Evolutionary conservation across 306 rosid genomes (phyloP).

Genomic region (Erythrophleum fordii): DNA sequence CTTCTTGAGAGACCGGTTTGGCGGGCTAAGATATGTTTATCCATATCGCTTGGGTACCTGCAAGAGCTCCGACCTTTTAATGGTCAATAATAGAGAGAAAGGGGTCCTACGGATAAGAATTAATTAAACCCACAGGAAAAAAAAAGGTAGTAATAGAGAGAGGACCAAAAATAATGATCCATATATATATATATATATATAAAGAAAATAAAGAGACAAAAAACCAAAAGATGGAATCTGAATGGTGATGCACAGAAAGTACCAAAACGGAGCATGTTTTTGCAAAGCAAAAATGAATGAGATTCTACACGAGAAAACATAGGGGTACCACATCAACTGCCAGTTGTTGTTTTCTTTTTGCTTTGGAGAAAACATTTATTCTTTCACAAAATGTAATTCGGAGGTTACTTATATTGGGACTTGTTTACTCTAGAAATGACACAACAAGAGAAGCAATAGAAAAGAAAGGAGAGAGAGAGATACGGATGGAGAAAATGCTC

Average conservation of each 20-base stretch:
- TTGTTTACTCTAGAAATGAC: background rate
- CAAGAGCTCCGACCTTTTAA: slow-evolving; percentile 40
- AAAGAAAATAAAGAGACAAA: slow-evolving; percentile 48
- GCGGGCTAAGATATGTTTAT: slow-evolving; percentile 77
- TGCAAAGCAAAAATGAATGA: slow-evolving; percentile 42
- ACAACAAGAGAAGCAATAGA: background rate
- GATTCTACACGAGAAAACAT: background rate
- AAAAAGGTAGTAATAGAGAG: slow-evolving; percentile 30
- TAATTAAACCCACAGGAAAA: slow-evolving; percentile 40
- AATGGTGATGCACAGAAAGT: slow-evolving; percentile 49
- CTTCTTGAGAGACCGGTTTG: slow-evolving; percentile 87
- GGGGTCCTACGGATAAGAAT: slow-evolving; percentile 43
- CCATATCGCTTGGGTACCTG: slow-evolving; percentile 84
- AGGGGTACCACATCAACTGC: slow-evolving; percentile 1
- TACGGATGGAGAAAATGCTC: slow-evolving; percentile 94
- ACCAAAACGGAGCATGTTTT: slow-evolving; percentile 47
- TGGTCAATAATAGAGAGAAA: slow-evolving; percentile 7
- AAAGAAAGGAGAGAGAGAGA: background rate
- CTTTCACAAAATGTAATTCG: slow-evolving; percentile 41
- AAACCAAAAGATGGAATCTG: slow-evolving; percentile 47
- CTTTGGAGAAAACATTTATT: slow-evolving; percentile 42
- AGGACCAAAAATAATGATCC: slow-evolving; percentile 20
- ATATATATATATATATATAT: background rate
- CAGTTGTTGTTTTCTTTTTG: slow-evolving; percentile 32
- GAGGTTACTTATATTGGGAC: slow-evolving; percentile 20